Base-by-base conservation (phyloP, 257 asterid genomes). In the Primulina huaijiensis region DNA sequence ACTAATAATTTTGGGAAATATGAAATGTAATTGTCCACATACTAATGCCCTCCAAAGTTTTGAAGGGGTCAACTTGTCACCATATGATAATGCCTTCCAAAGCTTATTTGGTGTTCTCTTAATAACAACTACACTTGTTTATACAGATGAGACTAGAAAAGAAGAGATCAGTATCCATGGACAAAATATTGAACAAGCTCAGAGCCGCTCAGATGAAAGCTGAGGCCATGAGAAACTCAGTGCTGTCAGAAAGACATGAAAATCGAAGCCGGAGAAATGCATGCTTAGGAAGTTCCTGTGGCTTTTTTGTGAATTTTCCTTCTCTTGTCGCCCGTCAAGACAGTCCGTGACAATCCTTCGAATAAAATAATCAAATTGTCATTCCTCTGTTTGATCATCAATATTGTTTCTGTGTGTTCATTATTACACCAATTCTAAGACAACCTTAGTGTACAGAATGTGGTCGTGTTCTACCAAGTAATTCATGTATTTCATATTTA, bases 111-210 rank as follows among this genome's bases (percentile, higher is more conserved):
- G 16, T 38, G 50, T 38, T 38, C 10, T 38, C 16, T 38, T 10
- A 35, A 35, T 38, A 11, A 38, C 14, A 43, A 43, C 19, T 43
- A 5, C 57, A 50, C 68, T 16, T 63, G 63, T 12, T 16, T 16
- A 10, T 52, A 30, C 74, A 83, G 87, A 76, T 80, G 83, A 80
- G 77, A 73, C 74, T 83, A 11, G 87, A 80, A 65, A 83, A 77
- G 75, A 80, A 75, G 70, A 83, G 83, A 72, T 75, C 85, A 0
- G 71, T 73, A 37, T 83, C 85, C 29, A 75, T 80, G 84, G 87
- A 83, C 62, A 80, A 80, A 67, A 83, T 83, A 34, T 62, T 77
- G 77, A 83, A 72, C 73, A 83, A 73, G 70, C 70, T 83, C 69
- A 77, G 69, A 67, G 62, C 77, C 19, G 87, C 83, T 21, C 79